These are phyloP conservation scores for Amyloporia xantha DNA, from an alignment of 768 basidiomycete species.

Conservation along the genomic window DNA sequence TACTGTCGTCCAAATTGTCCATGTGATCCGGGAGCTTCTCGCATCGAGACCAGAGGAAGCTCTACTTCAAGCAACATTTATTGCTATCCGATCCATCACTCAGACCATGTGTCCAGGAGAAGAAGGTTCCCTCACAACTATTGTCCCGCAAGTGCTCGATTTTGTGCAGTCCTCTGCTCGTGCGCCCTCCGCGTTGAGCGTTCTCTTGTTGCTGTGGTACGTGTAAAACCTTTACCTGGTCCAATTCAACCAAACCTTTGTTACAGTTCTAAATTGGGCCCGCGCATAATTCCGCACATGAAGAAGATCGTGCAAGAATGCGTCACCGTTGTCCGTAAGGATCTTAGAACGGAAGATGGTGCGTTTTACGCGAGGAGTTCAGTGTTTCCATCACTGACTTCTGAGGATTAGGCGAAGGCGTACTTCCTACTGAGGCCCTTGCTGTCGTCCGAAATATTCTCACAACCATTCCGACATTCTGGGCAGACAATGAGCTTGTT, in stretches of 20 bases:
- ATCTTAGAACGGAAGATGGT: not conserved
- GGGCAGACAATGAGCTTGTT: slow-evolving; percentile 53
- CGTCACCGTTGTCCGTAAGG: slow-evolving; percentile 40
- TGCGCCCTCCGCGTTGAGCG: slow-evolving; percentile 39
- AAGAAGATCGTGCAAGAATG: slow-evolving; percentile 60
- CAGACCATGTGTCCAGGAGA: slow-evolving; percentile 56
- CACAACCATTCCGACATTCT: slow-evolving; percentile 76
- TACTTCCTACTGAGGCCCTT: slow-evolving; percentile 23
- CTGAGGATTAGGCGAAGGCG: not conserved
- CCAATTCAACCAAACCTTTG: not conserved
- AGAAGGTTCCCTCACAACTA: slow-evolving; percentile 51
- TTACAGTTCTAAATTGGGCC: slow-evolving; percentile 66
- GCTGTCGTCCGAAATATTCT: slow-evolving; percentile 63
- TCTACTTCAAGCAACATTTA: slow-evolving; percentile 43
- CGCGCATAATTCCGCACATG: slow-evolving; percentile 84
- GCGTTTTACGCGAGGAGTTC: too few relatives aligned
- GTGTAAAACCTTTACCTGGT: slow-evolving; percentile 16
- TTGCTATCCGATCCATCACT: slow-evolving; percentile 54
- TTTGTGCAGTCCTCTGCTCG: slow-evolving; percentile 35
- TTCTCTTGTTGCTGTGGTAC: slow-evolving; percentile 58
- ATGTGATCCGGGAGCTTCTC: slow-evolving; percentile 43
- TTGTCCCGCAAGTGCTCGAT: slow-evolving; percentile 53
- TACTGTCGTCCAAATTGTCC: slow-evolving; percentile 47
- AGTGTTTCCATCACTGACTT: not conserved
- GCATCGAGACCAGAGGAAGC: slow-evolving; percentile 32